phyloP scores from a whole-genome alignment of 805 yeast genomes.

The Candida orba region DNA sequence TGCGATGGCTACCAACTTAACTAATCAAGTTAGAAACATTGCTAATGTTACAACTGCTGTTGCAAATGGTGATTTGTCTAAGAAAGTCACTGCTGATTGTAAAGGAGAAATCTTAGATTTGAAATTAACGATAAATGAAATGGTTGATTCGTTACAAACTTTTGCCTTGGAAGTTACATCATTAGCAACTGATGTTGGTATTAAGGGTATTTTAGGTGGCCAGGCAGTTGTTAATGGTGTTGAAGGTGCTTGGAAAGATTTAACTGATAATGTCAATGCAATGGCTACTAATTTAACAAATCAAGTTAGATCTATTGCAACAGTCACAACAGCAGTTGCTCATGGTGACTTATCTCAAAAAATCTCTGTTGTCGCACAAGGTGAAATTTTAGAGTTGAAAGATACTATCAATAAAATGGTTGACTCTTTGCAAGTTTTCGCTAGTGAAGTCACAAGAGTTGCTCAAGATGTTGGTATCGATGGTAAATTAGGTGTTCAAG shows the following conservation, averaged over 20 bases:
- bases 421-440: constrained; percentile 81
- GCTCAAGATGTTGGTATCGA: constrained; percentile 91
- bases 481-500: constrained; percentile 87
- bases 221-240: constrained; percentile 89
- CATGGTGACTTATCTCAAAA: constrained; percentile 88
- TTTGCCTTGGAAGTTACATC: constrained; percentile 84
- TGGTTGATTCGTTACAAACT: constrained; percentile 86
- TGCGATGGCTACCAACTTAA: constrained; percentile 86
- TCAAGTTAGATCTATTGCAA: constrained; percentile 89
- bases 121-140: constrained; percentile 79
- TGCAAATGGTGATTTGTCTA: constrained; percentile 83
- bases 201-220: constrained; percentile 85
- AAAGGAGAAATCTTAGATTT: constrained; percentile 85
- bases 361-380: constrained; percentile 85
- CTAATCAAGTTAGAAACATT: constrained; percentile 84
- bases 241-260: constrained; percentile 87
- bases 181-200: constrained; percentile 91
- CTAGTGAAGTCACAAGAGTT: constrained; percentile 81
- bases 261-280: constrained; percentile 83
- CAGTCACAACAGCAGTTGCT: constrained; percentile 90
- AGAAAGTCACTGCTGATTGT: constrained; percentile 82
- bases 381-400: constrained; percentile 79
- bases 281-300: constrained; percentile 92
- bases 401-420: constrained; percentile 89
- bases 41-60: constrained; percentile 85